phyloP scores from a whole-genome alignment of 495 filamentous ascomycete species.

The Annulohypoxylon moriforme region DNA sequence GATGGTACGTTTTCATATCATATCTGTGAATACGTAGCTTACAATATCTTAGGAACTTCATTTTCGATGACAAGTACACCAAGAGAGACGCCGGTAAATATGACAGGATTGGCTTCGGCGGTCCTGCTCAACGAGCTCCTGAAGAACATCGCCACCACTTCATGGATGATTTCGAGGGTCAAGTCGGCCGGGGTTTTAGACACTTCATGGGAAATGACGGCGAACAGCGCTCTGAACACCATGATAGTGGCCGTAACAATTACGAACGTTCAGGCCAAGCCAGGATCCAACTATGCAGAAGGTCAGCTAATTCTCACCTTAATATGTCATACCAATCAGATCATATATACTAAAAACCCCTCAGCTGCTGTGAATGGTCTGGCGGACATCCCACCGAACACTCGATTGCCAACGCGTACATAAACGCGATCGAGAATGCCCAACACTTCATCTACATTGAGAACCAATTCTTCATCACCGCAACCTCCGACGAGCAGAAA shows the following conservation, averaged over 20 bases:
- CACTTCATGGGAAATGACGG: slow-evolving; percentile 48
- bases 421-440: slow-evolving; percentile 80
- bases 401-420: slow-evolving; percentile 91
- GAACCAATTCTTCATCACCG: slow-evolving; percentile 98
- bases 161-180: slow-evolving; percentile 60
- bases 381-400: slow-evolving; percentile 76
- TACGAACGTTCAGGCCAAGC: slow-evolving; percentile 13
- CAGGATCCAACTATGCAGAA: slow-evolving; percentile 58
- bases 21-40: not conserved
- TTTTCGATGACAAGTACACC: slow-evolving; percentile 84
- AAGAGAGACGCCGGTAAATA: slow-evolving; percentile 73
- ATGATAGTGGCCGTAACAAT: slow-evolving; percentile 36
- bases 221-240: slow-evolving; percentile 35
- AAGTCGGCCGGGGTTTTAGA: slow-evolving; percentile 54
- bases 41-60: slow-evolving; percentile 72
- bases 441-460: slow-evolving; percentile 93
- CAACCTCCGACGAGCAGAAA: slow-evolving; percentile 77
- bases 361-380: slow-evolving; percentile 77
- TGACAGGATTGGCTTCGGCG: slow-evolving; percentile 56
- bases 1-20: slow-evolving; percentile 67
- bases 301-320: slow-evolving; percentile 44
- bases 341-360: slow-evolving; percentile 9
- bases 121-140: slow-evolving; percentile 23
- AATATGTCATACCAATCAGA: slow-evolving; percentile 23
- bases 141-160: slow-evolving; percentile 43